Conservation (phyloP, 179 eudicot genomes). For the Beta lomatogona region DNA sequence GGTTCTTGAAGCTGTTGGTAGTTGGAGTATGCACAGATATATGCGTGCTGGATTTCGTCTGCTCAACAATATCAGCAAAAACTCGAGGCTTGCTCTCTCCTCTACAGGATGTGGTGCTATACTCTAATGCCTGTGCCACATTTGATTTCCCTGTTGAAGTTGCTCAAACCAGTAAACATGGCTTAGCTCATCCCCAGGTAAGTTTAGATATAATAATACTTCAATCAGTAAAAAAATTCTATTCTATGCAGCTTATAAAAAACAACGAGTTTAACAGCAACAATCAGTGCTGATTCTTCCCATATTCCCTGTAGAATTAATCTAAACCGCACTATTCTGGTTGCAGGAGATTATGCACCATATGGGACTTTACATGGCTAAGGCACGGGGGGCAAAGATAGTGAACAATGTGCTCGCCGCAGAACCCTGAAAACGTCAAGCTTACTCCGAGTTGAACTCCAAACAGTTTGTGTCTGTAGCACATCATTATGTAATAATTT, state of each 20-base stretch:
- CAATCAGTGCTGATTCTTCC: neutral
- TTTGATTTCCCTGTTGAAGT: conserved; percentile 74
- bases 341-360: neutral
- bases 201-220: too few species aligned
- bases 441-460: neutral
- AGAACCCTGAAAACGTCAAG: neutral
- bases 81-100: conserved; percentile 75
- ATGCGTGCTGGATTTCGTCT: conserved; percentile 81
- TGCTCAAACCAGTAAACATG: conserved; percentile 54
- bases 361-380: neutral
- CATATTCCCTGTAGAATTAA: neutral
- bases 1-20: conserved; percentile 60
- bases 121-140: conserved; percentile 83
- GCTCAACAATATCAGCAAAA: conserved; percentile 89
- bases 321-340: neutral
- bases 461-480: neutral
- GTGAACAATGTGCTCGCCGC: conserved; percentile 42
- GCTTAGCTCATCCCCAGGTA: conserved; percentile 92
- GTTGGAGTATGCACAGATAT: conserved; percentile 95
- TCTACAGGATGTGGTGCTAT: conserved; percentile 71
- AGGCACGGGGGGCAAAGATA: conserved; percentile 60
- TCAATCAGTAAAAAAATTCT: neutral
- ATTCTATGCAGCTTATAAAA: neutral
- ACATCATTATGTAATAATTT: too few species aligned
- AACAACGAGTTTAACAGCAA: neutral